Base-by-base conservation (phyloP, 208 protist species). In the Phytomonas serpens region DNA sequence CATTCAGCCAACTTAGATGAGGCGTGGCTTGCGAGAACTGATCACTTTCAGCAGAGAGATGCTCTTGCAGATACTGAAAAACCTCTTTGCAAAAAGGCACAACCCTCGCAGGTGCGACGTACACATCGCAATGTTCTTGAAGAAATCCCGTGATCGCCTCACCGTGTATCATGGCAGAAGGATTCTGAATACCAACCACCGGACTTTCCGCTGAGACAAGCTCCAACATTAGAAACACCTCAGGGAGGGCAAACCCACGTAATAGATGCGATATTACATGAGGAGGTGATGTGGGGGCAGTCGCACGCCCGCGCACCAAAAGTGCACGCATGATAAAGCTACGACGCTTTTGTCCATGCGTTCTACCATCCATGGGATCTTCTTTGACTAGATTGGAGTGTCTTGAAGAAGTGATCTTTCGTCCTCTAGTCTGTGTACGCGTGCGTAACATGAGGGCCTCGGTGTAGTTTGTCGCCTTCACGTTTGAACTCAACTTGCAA, bases 171-270 rank as follows among this genome's bases (percentile, higher is more conserved):
- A 94, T 90, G 6, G 88, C 85, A 1, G 69, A 65, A 27, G 77
- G 67, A 73, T 73, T 85, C 61, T 89, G 86, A 42, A 82, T 78
- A 27, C 81, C 77, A 30, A 88, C 65, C 64, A 81, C 79, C 23
- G 72, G 66, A 16, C 84, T 92, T 68, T 94, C 85, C 40, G 71
- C 75, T 9, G 82, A 79, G 11, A 94, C 83, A 38, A 84, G 79
- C 67, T 82, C 80, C 16, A 92, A 61, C 78, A 91, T 91, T 6
- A 84, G 75, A 69, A 82, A 92, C 61, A 94, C 61, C 76, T 94
- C 88, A 5, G 87, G 82, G 16, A 94, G 62, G 1, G 83, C 71
- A 68, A 94, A 94, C 52, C 86, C 86, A 16, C 78, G 67, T n/a
- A 87, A 61, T 9, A 94, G 73, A 27, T 90, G 72, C 29, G 75